Evolutionary conservation across 176 grass and related monocot genomes (phyloP).

Genomic region (Rhynchospora breviuscula): DNA sequence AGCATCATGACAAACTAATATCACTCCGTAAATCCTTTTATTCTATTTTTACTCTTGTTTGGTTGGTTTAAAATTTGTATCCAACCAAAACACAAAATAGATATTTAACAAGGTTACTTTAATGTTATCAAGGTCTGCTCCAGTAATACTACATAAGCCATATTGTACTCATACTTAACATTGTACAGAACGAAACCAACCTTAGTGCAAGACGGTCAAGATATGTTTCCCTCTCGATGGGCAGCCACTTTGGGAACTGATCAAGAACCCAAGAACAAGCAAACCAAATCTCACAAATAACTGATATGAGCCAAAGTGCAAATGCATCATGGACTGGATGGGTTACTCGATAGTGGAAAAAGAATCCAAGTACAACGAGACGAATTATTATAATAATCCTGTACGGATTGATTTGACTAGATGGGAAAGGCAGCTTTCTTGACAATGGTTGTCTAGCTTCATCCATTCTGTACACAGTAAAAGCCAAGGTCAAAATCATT

Average conservation of each 20-base stretch:
- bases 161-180: background rate
- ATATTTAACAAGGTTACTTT: background rate
- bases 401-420: slow-evolving; percentile 85
- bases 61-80: background rate
- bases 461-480: slow-evolving; percentile 70
- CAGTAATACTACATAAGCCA: background rate
- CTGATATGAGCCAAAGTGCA: slow-evolving; percentile 87
- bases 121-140: background rate
- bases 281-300: slow-evolving; percentile 99
- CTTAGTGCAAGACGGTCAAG: slow-evolving; percentile 79
- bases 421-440: slow-evolving; percentile 71
- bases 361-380: slow-evolving; percentile 84
- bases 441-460: slow-evolving; percentile 87
- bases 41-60: background rate
- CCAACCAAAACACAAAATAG: background rate
- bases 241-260: slow-evolving; percentile 97
- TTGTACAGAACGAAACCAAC: slow-evolving; percentile 39
- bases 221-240: slow-evolving; percentile 90
- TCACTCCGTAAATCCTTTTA: background rate
- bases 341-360: slow-evolving; percentile 89
- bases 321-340: slow-evolving; percentile 69
- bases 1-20: slow-evolving; percentile 3
- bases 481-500: background rate
- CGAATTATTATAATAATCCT: slow-evolving; percentile 94
- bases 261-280: slow-evolving; percentile 93